phyloP scores from a whole-genome alignment of 768 basidiomycete genomes.

The Termitomyces sp. region DNA sequence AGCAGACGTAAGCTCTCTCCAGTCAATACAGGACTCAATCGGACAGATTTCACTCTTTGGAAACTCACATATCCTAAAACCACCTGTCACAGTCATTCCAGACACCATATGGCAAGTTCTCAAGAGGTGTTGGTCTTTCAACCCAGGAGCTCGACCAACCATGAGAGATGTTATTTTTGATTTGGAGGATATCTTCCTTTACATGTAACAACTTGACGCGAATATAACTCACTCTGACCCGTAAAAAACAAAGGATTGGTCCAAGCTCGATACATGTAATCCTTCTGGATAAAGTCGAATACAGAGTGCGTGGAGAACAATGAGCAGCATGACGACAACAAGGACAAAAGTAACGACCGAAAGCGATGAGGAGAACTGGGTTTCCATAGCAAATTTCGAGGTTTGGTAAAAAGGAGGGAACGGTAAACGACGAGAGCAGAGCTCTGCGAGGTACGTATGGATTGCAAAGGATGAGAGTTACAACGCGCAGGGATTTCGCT shows the following conservation, averaged over 20 bases:
- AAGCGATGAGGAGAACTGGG: constrained; percentile 7
- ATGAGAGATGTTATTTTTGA: constrained; percentile 5
- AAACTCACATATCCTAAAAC: background rate
- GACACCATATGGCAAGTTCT: constrained; percentile 1
- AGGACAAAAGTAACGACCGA: constrained; percentile 3
- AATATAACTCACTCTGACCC: background rate
- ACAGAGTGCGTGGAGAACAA: constrained; percentile 4
- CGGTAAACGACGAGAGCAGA: background rate
- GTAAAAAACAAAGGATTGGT: background rate
- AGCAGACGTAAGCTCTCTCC: background rate
- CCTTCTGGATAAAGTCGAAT: background rate
- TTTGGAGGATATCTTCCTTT: constrained; percentile 7
- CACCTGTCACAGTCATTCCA: background rate
- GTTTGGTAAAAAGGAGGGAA: background rate
- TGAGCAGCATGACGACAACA: constrained; percentile 3
- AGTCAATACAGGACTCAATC: background rate
- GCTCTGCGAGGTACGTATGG: background rate
- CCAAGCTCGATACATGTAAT: background rate
- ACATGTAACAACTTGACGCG: background rate
- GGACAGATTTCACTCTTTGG: background rate
- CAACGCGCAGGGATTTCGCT: constrained; percentile 5
- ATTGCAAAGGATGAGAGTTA: constrained; percentile 1
- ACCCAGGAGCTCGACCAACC: background rate
- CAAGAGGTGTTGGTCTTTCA: background rate
- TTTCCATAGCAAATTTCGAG: constrained; percentile 11